A percentile compares a stretch with the other conserved stretches of the same genome.
Evolutionary conservation across 257 asterid genomes (phyloP).

Genomic region (Perilla frutescens): DNA sequence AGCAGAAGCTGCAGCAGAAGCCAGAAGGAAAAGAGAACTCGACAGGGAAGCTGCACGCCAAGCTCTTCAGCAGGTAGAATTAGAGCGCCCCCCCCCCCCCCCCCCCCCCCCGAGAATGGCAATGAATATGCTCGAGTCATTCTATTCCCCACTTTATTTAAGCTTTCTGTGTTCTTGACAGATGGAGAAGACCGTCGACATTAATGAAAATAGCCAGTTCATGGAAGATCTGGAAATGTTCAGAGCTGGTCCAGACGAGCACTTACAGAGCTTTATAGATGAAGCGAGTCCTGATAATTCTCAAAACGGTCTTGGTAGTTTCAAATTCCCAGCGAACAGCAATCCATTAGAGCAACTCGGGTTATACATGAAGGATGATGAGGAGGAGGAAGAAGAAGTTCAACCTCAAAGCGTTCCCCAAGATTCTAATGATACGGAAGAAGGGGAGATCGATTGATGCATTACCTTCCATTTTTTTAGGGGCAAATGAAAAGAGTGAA

Average conservation of each 20-base stretch:
- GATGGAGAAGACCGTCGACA: slow-evolving; percentile 89
- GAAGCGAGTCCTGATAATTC: slow-evolving; percentile 66
- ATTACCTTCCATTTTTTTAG: neutral
- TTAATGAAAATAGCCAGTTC: slow-evolving; percentile 67
- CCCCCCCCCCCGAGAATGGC: slow-evolving; percentile 1
- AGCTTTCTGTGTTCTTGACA: slow-evolving; percentile 29
- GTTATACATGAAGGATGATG: slow-evolving; percentile 70
- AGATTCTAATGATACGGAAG: slow-evolving; percentile 51
- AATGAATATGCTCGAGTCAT: neutral
- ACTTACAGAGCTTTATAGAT: slow-evolving; percentile 52
- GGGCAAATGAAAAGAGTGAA: neutral
- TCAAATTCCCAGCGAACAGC: slow-evolving; percentile 59
- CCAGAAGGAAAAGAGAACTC: slow-evolving; percentile 64
- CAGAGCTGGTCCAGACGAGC: slow-evolving; percentile 64
- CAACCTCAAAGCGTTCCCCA: slow-evolving; percentile 44
- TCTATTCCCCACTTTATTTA: slow-evolving; percentile 5
- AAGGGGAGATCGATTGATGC: slow-evolving; percentile 55
- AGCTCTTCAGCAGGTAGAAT: slow-evolving; percentile 72
- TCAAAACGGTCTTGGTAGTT: slow-evolving; percentile 60
- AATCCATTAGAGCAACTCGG: slow-evolving; percentile 83
- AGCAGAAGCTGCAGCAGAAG: slow-evolving; percentile 74
- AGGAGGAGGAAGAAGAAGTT: slow-evolving; percentile 72
- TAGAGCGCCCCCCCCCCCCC: slow-evolving; percentile 10
- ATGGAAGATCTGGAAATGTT: slow-evolving; percentile 75
- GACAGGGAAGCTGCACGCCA: slow-evolving; percentile 93